These are phyloP conservation scores for Colletotrichum sp. DNA, from an alignment of 2,329 filamentous ascomycete species.

Conservation along the genomic window DNA sequence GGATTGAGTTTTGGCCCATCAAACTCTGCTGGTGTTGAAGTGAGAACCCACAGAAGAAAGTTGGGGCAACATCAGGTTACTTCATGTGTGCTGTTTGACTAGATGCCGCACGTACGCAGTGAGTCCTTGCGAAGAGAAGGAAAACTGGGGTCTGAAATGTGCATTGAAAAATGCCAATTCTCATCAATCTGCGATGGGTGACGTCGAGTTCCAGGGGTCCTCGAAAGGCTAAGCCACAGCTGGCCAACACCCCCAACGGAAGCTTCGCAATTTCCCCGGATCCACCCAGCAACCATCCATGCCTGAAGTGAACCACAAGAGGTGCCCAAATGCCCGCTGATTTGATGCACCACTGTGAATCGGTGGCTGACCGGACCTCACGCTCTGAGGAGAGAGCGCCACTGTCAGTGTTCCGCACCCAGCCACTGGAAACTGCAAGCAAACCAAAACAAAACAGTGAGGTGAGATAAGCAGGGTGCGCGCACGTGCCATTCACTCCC, in stretches of 20 bases:
- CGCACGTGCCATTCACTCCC: neutral
- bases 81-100: neutral
- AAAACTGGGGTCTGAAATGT: neutral
- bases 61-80: neutral
- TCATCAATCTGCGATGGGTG: neutral
- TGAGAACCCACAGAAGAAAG: neutral
- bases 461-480: neutral
- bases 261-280: conserved; percentile 15
- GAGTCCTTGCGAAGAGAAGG: neutral
- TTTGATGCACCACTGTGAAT: neutral
- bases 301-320: neutral
- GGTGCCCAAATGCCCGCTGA: neutral
- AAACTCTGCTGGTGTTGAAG: neutral
- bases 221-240: conserved; percentile 2
- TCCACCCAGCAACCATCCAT: neutral
- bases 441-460: neutral
- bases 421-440: neutral
- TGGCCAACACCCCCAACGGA: neutral
- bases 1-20: neutral
- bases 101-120: neutral
- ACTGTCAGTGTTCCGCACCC: neutral
- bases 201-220: conserved; percentile 11
- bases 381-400: neutral
- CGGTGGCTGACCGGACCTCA: neutral
- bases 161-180: neutral